phyloP scores from a whole-genome alignment of 192 early-diverging fungal species.

The Coemansia sp. region DNA sequence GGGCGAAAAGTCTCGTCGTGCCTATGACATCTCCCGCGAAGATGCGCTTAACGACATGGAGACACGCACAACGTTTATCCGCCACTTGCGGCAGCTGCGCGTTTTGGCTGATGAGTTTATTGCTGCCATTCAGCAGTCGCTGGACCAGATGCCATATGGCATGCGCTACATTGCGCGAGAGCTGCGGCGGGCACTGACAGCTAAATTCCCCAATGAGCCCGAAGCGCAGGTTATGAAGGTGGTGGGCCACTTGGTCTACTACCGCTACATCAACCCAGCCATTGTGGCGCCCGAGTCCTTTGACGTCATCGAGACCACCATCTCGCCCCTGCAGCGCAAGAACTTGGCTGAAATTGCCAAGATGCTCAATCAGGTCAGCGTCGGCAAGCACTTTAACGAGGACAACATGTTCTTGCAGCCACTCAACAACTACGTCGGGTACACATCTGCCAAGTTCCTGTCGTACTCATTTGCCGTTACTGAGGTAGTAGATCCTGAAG shows the following conservation, averaged over 20 bases:
- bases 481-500: conserved; percentile 83
- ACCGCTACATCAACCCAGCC: conserved; percentile 97
- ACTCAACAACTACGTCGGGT: conserved; percentile 78
- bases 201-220: conserved; percentile 78
- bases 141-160: conserved; percentile 88
- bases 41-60: conserved; percentile 83
- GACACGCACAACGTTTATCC: conserved; percentile 63
- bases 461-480: conserved; percentile 85
- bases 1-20: conserved; percentile 72
- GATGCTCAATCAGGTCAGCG: conserved; percentile 94
- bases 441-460: conserved; percentile 75
- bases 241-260: conserved; percentile 95
- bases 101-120: conserved; percentile 84
- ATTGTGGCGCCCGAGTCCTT: conserved; percentile 97
- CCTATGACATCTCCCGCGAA: conserved; percentile 73
- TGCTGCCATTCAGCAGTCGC: conserved; percentile 72
- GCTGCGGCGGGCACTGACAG: conserved; percentile 69
- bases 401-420: conserved; percentile 68
- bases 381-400: conserved; percentile 73
- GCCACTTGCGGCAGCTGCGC: conserved; percentile 72
- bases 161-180: conserved; percentile 95
- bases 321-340: conserved; percentile 88
- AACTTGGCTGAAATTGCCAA: conserved; percentile 96
- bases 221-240: conserved; percentile 81
- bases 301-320: conserved; percentile 84